Evolutionary conservation across 2,329 filamentous ascomycete genomes (phyloP).

Genomic region (Exophiala alcalophila): DNA sequence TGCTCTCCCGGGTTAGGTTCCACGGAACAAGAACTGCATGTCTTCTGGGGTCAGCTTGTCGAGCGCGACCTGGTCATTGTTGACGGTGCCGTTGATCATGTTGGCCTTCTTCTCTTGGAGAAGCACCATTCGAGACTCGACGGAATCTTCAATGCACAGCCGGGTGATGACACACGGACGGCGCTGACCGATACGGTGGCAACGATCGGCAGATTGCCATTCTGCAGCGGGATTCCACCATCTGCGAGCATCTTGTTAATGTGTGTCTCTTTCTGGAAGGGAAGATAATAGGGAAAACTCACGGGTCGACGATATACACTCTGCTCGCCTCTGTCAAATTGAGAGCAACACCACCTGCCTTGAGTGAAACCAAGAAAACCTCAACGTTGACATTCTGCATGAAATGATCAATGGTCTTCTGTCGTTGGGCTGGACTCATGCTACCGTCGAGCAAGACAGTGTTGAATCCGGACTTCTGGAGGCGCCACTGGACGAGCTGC

Average conservation of each 20-base stretch:
- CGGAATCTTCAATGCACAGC: slow-evolving; percentile 93
- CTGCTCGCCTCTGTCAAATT: slow-evolving; percentile 92
- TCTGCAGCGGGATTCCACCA: slow-evolving; percentile 99
- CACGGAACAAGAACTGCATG: slow-evolving; percentile 94
- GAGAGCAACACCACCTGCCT: slow-evolving; percentile 91
- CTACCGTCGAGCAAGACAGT: slow-evolving; percentile 97
- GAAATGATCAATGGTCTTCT: slow-evolving; percentile 92
- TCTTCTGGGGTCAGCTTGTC: slow-evolving; percentile 87
- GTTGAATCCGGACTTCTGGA: slow-evolving; percentile 93
- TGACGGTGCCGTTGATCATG: slow-evolving; percentile 97
- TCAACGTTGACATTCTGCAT: slow-evolving; percentile 94
- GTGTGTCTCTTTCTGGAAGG: no score
- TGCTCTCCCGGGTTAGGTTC: slow-evolving; percentile 39
- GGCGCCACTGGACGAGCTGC: slow-evolving; percentile 93
- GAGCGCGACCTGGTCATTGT: slow-evolving; percentile 86
- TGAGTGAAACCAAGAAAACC: slow-evolving; percentile 92
- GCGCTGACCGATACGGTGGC: slow-evolving; percentile 91
- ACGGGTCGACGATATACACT: slow-evolving; percentile 95
- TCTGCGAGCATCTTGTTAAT: no score
- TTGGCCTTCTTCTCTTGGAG: slow-evolving; percentile 98
- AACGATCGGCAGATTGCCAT: slow-evolving; percentile 94
- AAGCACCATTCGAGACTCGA: slow-evolving; percentile 91
- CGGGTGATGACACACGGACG: slow-evolving; percentile 92
- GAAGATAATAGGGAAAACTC: slow-evolving; percentile 45
- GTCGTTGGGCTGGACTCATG: slow-evolving; percentile 91